Base-by-base conservation (phyloP, 441 rosid species). In the Syzygium syzygioides region DNA sequence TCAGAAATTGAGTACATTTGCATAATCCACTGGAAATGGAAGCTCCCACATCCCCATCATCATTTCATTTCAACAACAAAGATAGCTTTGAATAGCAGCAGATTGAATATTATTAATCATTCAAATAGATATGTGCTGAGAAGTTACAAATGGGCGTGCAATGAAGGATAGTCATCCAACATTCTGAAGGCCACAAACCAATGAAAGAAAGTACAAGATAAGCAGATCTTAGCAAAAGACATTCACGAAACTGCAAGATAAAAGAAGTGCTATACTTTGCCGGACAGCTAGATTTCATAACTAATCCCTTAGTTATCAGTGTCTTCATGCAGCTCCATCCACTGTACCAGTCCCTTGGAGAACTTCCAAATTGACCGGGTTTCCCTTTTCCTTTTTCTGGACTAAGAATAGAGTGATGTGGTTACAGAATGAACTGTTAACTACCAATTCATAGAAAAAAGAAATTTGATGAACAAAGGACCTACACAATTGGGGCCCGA, bases 271-370 rank as follows among this genome's bases (percentile, higher is more conserved):
- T 90, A 79, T 93, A 98, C 99, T 97, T 98, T 88, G 99, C 99
- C n/a, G 99, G 99, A 91, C 95, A 95, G 93, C 99, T 97, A 59
- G 98, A 96, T 93, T 95, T 98, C 90, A 94, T 97, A 84, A 96
- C 98, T 88, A 96, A 92, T 92, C 99, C 99, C 91, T 94, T 98
- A 6, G 91, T 90, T 91, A 97, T 93, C 93, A 96, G 93, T 48
- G 94, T 96, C 89, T 91, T 92, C 99, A 98, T 98, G 94, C 99
- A 96, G 91, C 90, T 96, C 99, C 99, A 98, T 91, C 99, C 99
- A 88, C 91, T 95, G 89, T 96, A 96, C 98, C 98, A 96, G 90
- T 95, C 98, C 92, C 95, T 95, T 84, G 94, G 76, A 88, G 99
- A 95, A 93, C 91, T 94, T 89, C 98, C 97, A 91, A 96, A 93